Evolutionary conservation across 2,329 filamentous ascomycete species (phyloP), one percentile per base, ranked within the genome.

Genomic region (Pseudocercospora pini-densiflorae): DNA sequence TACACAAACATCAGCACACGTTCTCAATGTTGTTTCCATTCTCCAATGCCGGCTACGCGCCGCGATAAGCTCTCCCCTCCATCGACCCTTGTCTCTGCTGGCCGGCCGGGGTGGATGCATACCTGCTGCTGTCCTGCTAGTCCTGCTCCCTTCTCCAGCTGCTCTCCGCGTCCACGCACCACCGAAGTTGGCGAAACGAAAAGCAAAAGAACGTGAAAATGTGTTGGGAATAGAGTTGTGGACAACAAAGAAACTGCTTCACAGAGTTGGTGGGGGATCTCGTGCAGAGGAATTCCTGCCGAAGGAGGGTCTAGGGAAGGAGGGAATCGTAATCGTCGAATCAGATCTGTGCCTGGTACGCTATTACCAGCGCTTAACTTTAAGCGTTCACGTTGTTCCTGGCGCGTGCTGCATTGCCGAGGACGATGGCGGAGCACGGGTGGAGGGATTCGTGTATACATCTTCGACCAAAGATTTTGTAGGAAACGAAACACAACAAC

Each of bases 1-100:
- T 63, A 59, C 60, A 43, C 29, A 61, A 40, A 33, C 21, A 61
- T 71, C 55, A 69, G 66, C 63, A 65, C 40, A 16, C 40, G 40
- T 55, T 12, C 36, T 51, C 55, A 58, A 58, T 58, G 55, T 58
- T 58, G 40, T 59, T 58, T 58, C 55, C 55, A 19, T 23, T 40
- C 31, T 43, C 40, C 55, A 58, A 58, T 58, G 55, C 29, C 55
- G 55, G 31, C 29, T 40, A 40, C 55, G 55, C 55, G 55, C 55
- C 62, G 62, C 51, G 45, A 58, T 53, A 59, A 55, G 51, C 31
- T 58, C 55, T 43, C 55, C 55, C 55, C 55, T 58, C 55, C 31
- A 55, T 29, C 12, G 7, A 55, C 51, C 51, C 51, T 29, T 55
- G 51, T 55, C 51, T 27, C 24, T 29, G 14, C 51, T 55, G 23